Evolutionary conservation across 208 protist genomes (phyloP).

Genomic region (Trichomonas gallinae): DNA sequence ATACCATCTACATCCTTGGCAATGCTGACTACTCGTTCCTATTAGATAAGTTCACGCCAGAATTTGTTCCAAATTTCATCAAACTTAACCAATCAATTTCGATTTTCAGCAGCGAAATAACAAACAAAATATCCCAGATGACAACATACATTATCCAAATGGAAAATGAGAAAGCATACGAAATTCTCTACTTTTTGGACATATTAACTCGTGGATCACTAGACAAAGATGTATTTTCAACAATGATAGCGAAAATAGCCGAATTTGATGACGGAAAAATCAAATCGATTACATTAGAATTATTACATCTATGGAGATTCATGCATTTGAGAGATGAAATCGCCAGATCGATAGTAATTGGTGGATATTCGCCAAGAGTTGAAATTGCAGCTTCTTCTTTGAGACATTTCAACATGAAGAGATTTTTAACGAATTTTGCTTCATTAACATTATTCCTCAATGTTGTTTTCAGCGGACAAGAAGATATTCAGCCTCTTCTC

Average conservation of each 20-base stretch:
- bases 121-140: neutral
- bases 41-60: neutral
- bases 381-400: neutral
- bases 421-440: neutral
- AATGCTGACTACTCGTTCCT: neutral
- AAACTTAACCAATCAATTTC: neutral
- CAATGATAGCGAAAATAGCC: neutral
- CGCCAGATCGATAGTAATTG: neutral
- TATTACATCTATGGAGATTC: neutral
- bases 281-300: neutral
- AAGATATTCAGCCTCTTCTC: neutral
- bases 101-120: neutral
- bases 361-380: neutral
- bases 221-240: neutral
- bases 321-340: neutral
- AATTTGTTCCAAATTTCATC: neutral
- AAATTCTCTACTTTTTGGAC: neutral
- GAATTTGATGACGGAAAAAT: neutral
- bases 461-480: neutral
- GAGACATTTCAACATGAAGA: neutral
- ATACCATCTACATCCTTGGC: neutral
- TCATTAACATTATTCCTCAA: neutral
- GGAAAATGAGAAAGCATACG: neutral
- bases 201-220: neutral
- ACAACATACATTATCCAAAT: neutral